Evolutionary conservation across 371 early-diverging fungal genomes (phyloP).

Genomic region (Mucor saturninus): DNA sequence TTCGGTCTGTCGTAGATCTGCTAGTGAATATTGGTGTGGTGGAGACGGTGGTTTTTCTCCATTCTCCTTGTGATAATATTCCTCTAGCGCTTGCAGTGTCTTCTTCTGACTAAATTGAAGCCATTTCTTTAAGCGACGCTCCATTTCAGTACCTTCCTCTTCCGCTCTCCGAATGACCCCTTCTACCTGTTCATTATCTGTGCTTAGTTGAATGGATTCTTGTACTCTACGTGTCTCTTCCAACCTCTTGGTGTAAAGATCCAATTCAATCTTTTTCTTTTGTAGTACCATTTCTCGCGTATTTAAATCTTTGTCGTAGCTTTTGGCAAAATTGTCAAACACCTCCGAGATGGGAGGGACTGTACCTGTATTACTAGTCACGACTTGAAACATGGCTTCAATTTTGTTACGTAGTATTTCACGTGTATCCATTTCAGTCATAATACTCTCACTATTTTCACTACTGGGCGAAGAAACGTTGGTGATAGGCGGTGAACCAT

Average conservation of each 20-base stretch:
- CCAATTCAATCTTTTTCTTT: conserved; percentile 35
- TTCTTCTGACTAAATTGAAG: conserved; percentile 27
- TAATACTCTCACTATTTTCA: conserved; percentile 36
- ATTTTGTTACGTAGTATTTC: conserved; percentile 21
- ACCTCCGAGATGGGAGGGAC: conserved; percentile 34
- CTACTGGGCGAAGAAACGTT: neutral
- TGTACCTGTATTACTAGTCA: conserved; percentile 5
- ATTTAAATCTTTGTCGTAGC: conserved; percentile 39
- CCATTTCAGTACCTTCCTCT: conserved; percentile 7
- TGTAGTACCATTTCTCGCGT: conserved; percentile 26
- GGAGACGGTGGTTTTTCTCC: conserved; percentile 16
- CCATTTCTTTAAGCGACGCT: conserved; percentile 16
- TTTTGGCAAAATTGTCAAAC: conserved; percentile 41
- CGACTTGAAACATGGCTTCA: conserved; percentile 27
- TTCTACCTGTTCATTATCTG: conserved; percentile 6
- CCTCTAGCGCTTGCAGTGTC: neutral
- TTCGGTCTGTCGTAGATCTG: conserved; percentile 10
- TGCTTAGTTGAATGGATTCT: conserved; percentile 2
- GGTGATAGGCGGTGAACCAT: neutral
- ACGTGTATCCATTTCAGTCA: conserved; percentile 41
- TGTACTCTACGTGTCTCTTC: conserved; percentile 27
- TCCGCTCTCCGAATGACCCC: conserved; percentile 1
- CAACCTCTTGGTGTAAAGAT: conserved; percentile 26
- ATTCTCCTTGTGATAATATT: conserved; percentile 2
- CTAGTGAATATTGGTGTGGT: conserved; percentile 2